Conservation (phyloP, 2,329 filamentous ascomycete species). For the Mollisia scopiformis region DNA sequence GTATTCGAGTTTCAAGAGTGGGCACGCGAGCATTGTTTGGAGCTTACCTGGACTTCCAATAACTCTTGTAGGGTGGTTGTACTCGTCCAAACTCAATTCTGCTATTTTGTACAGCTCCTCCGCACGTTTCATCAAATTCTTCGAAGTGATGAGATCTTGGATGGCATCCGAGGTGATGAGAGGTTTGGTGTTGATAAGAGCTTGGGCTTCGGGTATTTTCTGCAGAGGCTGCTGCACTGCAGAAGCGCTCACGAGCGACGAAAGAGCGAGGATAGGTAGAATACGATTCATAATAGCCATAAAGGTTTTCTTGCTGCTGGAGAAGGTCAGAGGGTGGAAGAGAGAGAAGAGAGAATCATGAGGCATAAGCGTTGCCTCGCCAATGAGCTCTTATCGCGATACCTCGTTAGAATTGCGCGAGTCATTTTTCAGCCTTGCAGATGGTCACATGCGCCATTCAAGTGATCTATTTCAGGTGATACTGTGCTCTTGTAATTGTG, state of each 20-base stretch:
- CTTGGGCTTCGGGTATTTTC: constrained; percentile 22
- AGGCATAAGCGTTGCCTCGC: not conserved
- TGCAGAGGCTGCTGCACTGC: constrained; percentile 25
- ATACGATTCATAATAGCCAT: constrained; percentile 19
- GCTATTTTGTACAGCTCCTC: constrained; percentile 66
- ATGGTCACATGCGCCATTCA: not conserved
- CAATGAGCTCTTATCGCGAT: not conserved
- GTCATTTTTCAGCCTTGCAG: not conserved
- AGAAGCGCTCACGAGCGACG: constrained; percentile 19
- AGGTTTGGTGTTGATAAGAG: constrained; percentile 25
- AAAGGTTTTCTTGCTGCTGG: not conserved
- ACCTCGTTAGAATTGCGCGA: not conserved
- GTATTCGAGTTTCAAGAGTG: constrained; percentile 9
- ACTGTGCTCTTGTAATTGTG: no score
- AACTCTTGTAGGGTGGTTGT: constrained; percentile 70
- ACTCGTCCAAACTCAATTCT: constrained; percentile 59
- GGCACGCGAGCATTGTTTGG: not conserved
- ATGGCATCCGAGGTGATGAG: constrained; percentile 55
- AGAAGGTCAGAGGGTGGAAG: not conserved
- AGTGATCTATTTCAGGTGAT: not conserved
- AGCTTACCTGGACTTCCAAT: constrained; percentile 65
- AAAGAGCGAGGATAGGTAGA: constrained; percentile 15
- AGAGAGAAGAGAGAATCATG: not conserved
- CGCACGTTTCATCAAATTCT: constrained; percentile 61
- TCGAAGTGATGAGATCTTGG: constrained; percentile 56